Evolutionary conservation across 106 monocot species (phyloP), one percentile per base, ranked within the genome.

Genomic region (Dioscorea dumetorum): DNA sequence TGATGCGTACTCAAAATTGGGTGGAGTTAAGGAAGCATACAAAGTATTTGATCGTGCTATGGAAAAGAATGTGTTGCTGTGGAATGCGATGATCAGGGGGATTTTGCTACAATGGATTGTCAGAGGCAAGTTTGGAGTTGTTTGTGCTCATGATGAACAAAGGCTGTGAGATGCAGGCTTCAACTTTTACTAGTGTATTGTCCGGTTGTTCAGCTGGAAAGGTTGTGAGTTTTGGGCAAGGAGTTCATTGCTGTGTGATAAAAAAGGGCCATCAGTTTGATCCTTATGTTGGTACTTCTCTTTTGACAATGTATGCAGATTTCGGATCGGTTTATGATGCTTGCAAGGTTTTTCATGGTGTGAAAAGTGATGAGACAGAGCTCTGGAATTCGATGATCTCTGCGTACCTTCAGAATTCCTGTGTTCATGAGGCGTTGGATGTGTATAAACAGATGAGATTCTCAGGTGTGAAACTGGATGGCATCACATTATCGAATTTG

Each of bases 311-410:
- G 67, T 81, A 81, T 52, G 72, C 68, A 4, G 63, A 51, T 19
- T 72, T 50, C 48, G 68, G 67, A 24, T 34, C 20, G 8, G 20
- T 77, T 20, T 54, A 68, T n/a, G 72, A 62, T 57, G 65, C 73
- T 58, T 20, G 50, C 34, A 53, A 16, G 35, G 70, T 80, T 12
- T 80, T 80, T 24, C 7, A 67, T 22, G 28, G 33, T 24, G 50
- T 48, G n/a, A 5, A 35, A 1, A 35, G 41, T 4, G 74, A 77
- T 60, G 62, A 22, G 21, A 71, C 71, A 5, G 80, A 67, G 57
- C 67, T 77, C 4, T 85, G 80, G 80, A 85, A 85, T 61, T 71
- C 84, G 0, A 77, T 84, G 65, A 48, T 75, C n/a, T 75, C 84
- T 0, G 80, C 70, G 2, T 80, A 35, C 72, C n/a, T 60, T 57